Percentiles rank a stretch among this genome's conserved stretches.
Evolutionary conservation across 495 filamentous ascomycete species (phyloP).

Genomic region (Penicillium angulare): DNA sequence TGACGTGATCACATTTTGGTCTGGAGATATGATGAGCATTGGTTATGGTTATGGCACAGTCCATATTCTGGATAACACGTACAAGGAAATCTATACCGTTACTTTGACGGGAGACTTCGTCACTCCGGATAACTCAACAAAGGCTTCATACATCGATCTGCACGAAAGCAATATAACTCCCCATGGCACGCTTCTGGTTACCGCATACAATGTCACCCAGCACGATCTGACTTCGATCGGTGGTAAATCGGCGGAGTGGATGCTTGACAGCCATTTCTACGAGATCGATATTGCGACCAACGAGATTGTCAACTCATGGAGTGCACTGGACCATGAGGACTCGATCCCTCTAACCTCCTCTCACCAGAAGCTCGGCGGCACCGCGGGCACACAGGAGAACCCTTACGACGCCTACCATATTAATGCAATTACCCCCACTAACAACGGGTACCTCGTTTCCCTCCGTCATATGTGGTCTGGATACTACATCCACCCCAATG

Average conservation of each 20-base stretch:
- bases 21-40: slow-evolving; percentile 15
- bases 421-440: slow-evolving; percentile 35
- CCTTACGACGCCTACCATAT: slow-evolving; percentile 44
- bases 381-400: slow-evolving; percentile 18
- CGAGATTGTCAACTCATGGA: slow-evolving; percentile 36
- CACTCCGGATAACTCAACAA: slow-evolving; percentile 14
- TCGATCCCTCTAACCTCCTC: slow-evolving; percentile 24
- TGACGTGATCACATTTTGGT: slow-evolving; percentile 30
- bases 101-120: slow-evolving; percentile 18
- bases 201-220: slow-evolving; percentile 47
- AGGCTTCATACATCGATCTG: slow-evolving; percentile 29
- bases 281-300: slow-evolving; percentile 44
- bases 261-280: slow-evolving; percentile 49
- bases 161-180: slow-evolving; percentile 45
- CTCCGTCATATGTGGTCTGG: slow-evolving; percentile 37
- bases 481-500: slow-evolving; percentile 27
- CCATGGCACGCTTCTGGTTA: slow-evolving; percentile 50
- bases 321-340: slow-evolving; percentile 19
- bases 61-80: slow-evolving; percentile 42
- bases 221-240: slow-evolving; percentile 44
- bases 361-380: slow-evolving; percentile 14
- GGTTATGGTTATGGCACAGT: slow-evolving; percentile 32
- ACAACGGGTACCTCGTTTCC: slow-evolving; percentile 38
- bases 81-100: slow-evolving; percentile 38
- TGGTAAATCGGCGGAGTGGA: slow-evolving; percentile 44